Conservation (phyloP, 2,329 filamentous ascomycete genomes). For the Xylaria sp. region DNA sequence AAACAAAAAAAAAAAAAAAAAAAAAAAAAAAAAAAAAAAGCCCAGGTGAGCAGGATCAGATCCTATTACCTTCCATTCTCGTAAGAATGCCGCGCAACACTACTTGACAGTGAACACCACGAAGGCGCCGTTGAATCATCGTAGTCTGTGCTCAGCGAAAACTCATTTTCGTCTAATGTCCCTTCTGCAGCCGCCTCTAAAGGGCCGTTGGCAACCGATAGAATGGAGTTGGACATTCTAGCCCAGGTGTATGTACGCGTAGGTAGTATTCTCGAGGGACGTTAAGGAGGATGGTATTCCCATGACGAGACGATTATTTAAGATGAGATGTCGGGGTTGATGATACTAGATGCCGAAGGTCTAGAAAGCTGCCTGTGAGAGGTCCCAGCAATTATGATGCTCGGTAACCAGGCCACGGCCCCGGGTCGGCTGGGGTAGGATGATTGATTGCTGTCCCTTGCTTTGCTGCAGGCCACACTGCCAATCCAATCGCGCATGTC, state of each 20-base stretch:
- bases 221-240: background rate
- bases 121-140: constrained; percentile 2
- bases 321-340: background rate
- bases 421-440: background rate
- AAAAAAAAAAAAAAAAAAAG: background rate
- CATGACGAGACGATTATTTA: background rate
- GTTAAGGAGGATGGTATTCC: background rate
- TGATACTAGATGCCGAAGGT: background rate
- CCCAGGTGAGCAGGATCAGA: background rate
- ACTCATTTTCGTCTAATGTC: background rate
- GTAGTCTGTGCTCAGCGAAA: background rate
- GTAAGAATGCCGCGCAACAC: constrained; percentile 8
- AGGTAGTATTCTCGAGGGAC: background rate
- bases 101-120: constrained; percentile 12
- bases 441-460: background rate
- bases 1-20: background rate
- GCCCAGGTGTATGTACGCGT: background rate
- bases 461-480: background rate
- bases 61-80: constrained; percentile 11
- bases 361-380: background rate
- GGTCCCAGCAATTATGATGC: background rate
- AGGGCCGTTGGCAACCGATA: background rate
- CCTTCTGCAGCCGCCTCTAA: background rate
- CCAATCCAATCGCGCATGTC: background rate
- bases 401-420: background rate